phyloP scores from a whole-genome alignment of 345 rosid genomes.

The Gossypium anomalum region DNA sequence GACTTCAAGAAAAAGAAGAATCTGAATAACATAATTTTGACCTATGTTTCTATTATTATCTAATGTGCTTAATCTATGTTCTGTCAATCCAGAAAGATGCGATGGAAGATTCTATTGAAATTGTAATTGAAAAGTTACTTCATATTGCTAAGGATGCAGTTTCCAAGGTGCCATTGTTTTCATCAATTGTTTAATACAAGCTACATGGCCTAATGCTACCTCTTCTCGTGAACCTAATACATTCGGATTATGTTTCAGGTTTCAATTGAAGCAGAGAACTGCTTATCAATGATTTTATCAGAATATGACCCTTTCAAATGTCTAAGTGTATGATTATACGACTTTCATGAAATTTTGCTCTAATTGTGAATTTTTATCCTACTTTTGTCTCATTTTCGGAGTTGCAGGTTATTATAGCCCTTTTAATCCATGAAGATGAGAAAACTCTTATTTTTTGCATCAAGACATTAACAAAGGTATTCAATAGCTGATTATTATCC shows the following conservation, averaged over 20 bases:
- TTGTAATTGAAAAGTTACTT: constrained; percentile 51
- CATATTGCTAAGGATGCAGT: constrained; percentile 32
- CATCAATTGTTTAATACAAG: not conserved
- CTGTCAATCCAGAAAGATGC: constrained; percentile 34
- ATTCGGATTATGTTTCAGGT: constrained; percentile 30
- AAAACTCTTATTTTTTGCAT: constrained; percentile 50
- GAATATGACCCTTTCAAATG: constrained; percentile 54
- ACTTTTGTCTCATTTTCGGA: not conserved
- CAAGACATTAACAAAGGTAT: constrained; percentile 54
- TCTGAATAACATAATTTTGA: not conserved
- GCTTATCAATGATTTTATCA: constrained; percentile 39
- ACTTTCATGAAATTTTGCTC: not conserved
- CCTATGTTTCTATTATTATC: not conserved
- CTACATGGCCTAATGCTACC: not conserved
- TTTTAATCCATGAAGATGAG: constrained; percentile 53
- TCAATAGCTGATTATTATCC: not conserved
- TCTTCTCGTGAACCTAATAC: not conserved
- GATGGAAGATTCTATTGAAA: constrained; percentile 53
- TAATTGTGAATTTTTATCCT: not conserved
- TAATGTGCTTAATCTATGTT: constrained; percentile 6
- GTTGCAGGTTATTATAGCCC: constrained; percentile 45
- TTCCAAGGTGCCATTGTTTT: constrained; percentile 34
- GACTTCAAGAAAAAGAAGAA: not conserved
- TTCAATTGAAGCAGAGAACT: constrained; percentile 46
- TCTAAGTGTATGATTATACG: constrained; percentile 38